These are phyloP conservation scores for Cucumis melo DNA, from an alignment of 306 rosid genomes.

Conservation along the genomic window DNA sequence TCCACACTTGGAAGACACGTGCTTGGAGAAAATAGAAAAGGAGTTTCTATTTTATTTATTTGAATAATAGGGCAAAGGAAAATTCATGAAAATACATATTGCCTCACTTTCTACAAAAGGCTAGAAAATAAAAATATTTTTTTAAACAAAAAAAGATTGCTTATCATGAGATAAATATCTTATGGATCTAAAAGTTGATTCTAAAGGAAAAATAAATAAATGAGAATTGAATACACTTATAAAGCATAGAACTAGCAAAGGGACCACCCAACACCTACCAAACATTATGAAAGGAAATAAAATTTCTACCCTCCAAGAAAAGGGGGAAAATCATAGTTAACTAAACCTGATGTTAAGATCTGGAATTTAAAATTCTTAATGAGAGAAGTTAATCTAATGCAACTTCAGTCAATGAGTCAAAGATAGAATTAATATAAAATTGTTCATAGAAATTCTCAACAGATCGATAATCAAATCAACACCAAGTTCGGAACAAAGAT, in stretches of 20 bases:
- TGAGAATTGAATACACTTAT: slow-evolving; percentile 5
- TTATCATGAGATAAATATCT: background rate
- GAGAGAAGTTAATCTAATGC: background rate
- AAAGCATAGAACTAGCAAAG: background rate
- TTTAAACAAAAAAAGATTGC: background rate
- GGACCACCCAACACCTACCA: slow-evolving; percentile 7
- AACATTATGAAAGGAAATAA: background rate
- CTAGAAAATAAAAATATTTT: background rate
- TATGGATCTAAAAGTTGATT: background rate
- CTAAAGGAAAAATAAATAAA: slow-evolving; percentile 1
- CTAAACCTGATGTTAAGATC: background rate
- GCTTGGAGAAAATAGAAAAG: background rate
- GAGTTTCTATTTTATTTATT: no score
- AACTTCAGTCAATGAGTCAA: background rate
- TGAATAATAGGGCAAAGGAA: background rate
- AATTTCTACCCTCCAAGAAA: background rate
- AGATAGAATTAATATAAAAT: background rate
- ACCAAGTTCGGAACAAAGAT: background rate
- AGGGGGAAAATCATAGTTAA: background rate
- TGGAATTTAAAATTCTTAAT: background rate
- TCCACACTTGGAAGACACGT: background rate
- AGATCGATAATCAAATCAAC: background rate
- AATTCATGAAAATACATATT: background rate
- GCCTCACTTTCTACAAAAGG: background rate
- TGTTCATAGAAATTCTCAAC: background rate